These are phyloP conservation scores for Fusarium subtropicale DNA, from an alignment of 2,329 filamentous ascomycete species.

Conservation along the genomic window DNA sequence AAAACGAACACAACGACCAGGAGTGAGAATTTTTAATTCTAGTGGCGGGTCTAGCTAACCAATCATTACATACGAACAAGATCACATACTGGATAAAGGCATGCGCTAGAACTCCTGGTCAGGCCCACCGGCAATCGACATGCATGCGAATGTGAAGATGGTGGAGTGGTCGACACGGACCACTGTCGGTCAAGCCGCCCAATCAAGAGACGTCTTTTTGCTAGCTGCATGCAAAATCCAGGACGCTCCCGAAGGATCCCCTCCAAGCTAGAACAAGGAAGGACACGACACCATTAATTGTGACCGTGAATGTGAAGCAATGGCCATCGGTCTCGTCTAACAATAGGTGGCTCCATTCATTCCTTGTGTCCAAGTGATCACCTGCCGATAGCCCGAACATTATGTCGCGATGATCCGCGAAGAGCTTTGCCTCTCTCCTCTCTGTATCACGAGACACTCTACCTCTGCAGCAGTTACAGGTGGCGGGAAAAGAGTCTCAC, in stretches of 20 bases:
- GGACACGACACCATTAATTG: neutral
- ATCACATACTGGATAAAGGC: conserved; percentile 34
- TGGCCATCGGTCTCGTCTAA: conserved; percentile 24
- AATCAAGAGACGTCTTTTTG: conserved; percentile 36
- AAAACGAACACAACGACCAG: conserved; percentile 14
- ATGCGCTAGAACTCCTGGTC: conserved; percentile 36
- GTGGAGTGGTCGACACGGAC: conserved; percentile 20
- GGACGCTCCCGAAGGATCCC: conserved; percentile 30
- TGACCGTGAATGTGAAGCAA: neutral
- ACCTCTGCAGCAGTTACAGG: conserved; percentile 4
- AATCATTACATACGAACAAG: conserved; percentile 35
- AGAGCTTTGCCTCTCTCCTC: conserved; percentile 1
- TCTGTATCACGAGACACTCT: conserved; percentile 33
- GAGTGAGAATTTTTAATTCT: conserved; percentile 42
- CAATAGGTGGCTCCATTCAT: conserved; percentile 24
- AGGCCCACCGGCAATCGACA: conserved; percentile 40
- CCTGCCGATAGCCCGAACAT: conserved; percentile 35
- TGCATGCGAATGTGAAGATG: conserved; percentile 15
- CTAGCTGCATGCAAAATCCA: conserved; percentile 43
- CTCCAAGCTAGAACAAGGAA: conserved; percentile 3
- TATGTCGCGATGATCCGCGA: conserved; percentile 27
- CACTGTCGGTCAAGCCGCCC: conserved; percentile 29
- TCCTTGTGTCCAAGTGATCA: conserved; percentile 32
- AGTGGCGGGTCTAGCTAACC: conserved; percentile 34
- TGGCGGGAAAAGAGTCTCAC: conserved; percentile 18